A percentile compares a stretch with the other conserved stretches of the same genome.
Evolutionary conservation across 805 yeast species (phyloP).

Genomic region (Ogataea sp.): DNA sequence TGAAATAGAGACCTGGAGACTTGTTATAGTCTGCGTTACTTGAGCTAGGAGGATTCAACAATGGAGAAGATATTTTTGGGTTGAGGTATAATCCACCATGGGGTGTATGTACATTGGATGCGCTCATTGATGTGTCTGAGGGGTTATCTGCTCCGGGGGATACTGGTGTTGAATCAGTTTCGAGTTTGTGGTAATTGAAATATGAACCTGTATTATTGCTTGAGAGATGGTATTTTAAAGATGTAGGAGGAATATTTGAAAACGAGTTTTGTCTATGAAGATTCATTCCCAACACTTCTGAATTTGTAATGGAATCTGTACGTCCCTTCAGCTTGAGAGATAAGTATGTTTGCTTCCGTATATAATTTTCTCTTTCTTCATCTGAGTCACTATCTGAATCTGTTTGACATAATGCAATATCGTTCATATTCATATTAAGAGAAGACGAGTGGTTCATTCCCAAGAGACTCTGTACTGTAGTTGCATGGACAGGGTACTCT

Average conservation of each 20-base stretch:
- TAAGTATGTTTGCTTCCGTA: not conserved
- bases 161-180: not conserved
- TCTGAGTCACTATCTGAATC: not conserved
- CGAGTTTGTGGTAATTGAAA: not conserved
- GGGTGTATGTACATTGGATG: not conserved
- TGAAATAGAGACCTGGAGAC: not conserved
- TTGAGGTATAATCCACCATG: too few species aligned
- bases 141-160: not conserved
- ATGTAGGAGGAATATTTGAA: not conserved
- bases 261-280: constrained; percentile 1
- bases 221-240: not conserved
- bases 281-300: not conserved
- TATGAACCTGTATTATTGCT: too few species aligned
- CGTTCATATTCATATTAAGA: not conserved
- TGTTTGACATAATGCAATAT: not conserved
- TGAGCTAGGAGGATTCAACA: not conserved
- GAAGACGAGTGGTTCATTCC: not conserved
- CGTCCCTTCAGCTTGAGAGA: not conserved
- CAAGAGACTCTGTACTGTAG: not conserved
- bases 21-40: not conserved
- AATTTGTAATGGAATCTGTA: not conserved
- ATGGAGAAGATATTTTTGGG: not conserved
- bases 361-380: not conserved
- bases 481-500: not conserved
- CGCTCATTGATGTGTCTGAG: not conserved